These are phyloP conservation scores for Fomitiporia mediterranea DNA, from an alignment of 1,284 basidiomycete genomes.

Conservation along the genomic window DNA sequence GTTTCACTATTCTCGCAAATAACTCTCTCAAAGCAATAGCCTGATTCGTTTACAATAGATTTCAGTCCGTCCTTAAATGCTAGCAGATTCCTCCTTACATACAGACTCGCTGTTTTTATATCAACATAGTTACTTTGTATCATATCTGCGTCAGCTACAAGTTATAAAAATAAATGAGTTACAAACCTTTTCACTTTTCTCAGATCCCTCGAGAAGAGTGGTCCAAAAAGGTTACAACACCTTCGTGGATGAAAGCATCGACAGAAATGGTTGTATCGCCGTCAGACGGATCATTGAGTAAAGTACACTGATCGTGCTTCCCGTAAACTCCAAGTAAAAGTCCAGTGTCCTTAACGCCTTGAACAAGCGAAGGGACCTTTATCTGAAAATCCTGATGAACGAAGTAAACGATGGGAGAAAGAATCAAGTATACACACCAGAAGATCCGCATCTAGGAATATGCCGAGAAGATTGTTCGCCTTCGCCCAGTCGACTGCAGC, in stretches of 20 bases:
- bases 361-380: slow-evolving; percentile 79
- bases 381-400: slow-evolving; percentile 22
- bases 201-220: slow-evolving; percentile 43
- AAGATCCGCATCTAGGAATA: slow-evolving; percentile 87
- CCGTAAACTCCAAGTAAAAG: slow-evolving; percentile 82
- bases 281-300: slow-evolving; percentile 37
- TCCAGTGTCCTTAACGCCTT: slow-evolving; percentile 85
- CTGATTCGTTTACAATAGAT: slow-evolving; percentile 3
- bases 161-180: no score
- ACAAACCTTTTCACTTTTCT: not conserved
- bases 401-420: slow-evolving; percentile 7
- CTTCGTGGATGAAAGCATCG: slow-evolving; percentile 61
- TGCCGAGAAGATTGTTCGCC: slow-evolving; percentile 88
- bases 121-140: slow-evolving; percentile 8
- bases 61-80: not conserved
- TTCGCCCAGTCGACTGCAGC: slow-evolving; percentile 95
- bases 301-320: slow-evolving; percentile 40
- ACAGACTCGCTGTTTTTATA: not conserved
- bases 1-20: no score
- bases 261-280: slow-evolving; percentile 50
- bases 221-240: slow-evolving; percentile 62
- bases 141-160: not conserved
- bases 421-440: slow-evolving; percentile 50
- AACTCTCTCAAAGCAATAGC: no score
- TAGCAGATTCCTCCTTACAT: not conserved